A percentile compares a stretch with the other conserved stretches of the same genome.
Conservation (phyloP, 345 rosid genomes). For the Kandelia obovata region DNA sequence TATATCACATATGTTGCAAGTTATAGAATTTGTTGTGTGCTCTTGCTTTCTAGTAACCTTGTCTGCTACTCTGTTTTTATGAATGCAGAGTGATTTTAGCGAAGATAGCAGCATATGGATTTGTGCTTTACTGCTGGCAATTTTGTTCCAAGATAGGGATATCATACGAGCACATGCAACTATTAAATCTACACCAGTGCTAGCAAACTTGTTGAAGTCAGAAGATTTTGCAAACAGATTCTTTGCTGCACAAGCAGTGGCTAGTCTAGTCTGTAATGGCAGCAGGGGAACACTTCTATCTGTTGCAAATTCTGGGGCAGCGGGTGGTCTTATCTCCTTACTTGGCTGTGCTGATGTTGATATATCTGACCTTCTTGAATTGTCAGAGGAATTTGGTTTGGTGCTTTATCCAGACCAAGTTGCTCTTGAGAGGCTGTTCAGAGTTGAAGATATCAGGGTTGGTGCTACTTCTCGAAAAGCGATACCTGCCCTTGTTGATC, state of each 20-base stretch:
- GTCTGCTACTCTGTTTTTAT: slow-evolving; percentile 21
- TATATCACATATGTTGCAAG: background rate
- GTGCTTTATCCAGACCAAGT: slow-evolving; percentile 90
- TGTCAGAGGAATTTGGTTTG: slow-evolving; percentile 80
- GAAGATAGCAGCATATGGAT: slow-evolving; percentile 95
- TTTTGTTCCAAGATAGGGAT: slow-evolving; percentile 95
- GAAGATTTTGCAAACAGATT: slow-evolving; percentile 85
- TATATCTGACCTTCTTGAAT: slow-evolving; percentile 71
- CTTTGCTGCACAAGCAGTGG: slow-evolving; percentile 94
- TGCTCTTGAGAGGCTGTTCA: slow-evolving; percentile 96
- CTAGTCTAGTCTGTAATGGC: slow-evolving; percentile 95
- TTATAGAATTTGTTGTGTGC: background rate
- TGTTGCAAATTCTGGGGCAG: slow-evolving; percentile 97
- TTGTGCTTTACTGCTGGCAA: slow-evolving; percentile 85
- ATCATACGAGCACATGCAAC: slow-evolving; percentile 83
- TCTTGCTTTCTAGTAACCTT: slow-evolving; percentile 6
- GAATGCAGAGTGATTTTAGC: slow-evolving; percentile 67
- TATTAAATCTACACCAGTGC: slow-evolving; percentile 84
- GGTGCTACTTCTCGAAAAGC: slow-evolving; percentile 99
- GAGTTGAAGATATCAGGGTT: slow-evolving; percentile 96
- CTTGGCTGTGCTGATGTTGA: slow-evolving; percentile 97
- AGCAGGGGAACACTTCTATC: slow-evolving; percentile 96
- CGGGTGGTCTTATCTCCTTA: slow-evolving; percentile 84
- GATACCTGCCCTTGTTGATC: slow-evolving; percentile 93
- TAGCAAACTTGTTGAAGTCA: slow-evolving; percentile 86